Evolutionary conservation across 164 flowering plant genomes (phyloP).

Genomic region (Malania oleifera): DNA sequence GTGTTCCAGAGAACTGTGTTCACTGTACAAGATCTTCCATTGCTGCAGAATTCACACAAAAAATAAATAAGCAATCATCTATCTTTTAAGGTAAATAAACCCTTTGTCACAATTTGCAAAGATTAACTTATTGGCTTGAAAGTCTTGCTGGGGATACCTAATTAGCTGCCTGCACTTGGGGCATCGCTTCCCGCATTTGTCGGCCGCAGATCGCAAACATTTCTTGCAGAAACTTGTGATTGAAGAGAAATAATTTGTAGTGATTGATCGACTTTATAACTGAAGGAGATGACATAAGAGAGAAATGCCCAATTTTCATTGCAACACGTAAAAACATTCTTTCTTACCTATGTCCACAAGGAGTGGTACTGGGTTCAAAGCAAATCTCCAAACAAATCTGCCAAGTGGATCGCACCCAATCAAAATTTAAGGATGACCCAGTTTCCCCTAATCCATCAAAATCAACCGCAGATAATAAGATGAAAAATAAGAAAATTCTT

Average conservation of each 20-base stretch:
- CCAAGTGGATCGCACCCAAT: constrained; percentile 10
- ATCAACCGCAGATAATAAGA: background rate
- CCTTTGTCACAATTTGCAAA: background rate
- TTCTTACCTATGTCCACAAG: constrained; percentile 92
- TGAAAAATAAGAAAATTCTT: constrained; percentile 14
- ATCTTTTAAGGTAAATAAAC: too few species aligned
- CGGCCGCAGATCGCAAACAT: constrained; percentile 78
- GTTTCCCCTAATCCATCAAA: background rate
- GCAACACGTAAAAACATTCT: background rate
- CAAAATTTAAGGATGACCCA: constrained; percentile 1
- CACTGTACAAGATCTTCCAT: constrained; percentile 79
- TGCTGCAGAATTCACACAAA: constrained; percentile 37
- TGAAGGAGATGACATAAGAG: background rate
- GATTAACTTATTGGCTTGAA: background rate
- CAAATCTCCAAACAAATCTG: constrained; percentile 95
- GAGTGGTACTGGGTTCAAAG: constrained; percentile 86
- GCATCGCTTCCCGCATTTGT: constrained; percentile 82
- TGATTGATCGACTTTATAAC: background rate
- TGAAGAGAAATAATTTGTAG: background rate
- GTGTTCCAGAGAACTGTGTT: constrained; percentile 98
- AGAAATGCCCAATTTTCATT: background rate
- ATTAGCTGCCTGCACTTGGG: constrained; percentile 91
- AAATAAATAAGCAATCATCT: background rate
- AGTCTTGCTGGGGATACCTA: constrained; percentile 34
- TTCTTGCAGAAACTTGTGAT: constrained; percentile 74